phyloP scores from a whole-genome alignment of 2,329 filamentous ascomycete species.

The Fusarium setosum region DNA sequence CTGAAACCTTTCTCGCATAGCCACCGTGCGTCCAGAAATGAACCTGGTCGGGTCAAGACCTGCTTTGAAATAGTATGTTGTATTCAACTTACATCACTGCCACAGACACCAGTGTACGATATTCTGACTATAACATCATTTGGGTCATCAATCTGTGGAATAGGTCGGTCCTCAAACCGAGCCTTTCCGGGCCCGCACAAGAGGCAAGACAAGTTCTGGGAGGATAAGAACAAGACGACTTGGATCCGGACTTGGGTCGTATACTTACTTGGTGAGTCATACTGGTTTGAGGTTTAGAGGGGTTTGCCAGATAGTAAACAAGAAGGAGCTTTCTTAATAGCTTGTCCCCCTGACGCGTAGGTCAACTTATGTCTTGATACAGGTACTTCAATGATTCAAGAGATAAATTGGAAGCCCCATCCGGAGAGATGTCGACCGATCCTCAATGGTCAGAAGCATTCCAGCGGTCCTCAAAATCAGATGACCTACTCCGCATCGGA shows the following conservation, averaged over 20 bases:
- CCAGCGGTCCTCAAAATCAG: not conserved
- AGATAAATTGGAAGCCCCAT: not conserved
- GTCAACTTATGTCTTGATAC: too few species aligned
- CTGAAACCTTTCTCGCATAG: constrained; percentile 81
- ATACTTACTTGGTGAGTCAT: constrained; percentile 15
- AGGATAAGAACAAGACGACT: not conserved
- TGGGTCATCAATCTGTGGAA: constrained; percentile 38
- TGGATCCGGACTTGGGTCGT: too few species aligned
- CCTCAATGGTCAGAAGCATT: not conserved
- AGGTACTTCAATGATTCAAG: too few species aligned
- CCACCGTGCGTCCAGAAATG: constrained; percentile 88
- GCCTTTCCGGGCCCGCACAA: constrained; percentile 36
- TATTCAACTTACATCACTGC: constrained; percentile 35
- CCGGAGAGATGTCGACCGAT: not conserved
- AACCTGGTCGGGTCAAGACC: constrained; percentile 59
- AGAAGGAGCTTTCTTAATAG: not conserved
- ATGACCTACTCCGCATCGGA: constrained; percentile 17
- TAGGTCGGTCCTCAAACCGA: constrained; percentile 31
- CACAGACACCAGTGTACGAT: constrained; percentile 42
- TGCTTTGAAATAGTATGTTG: not conserved
- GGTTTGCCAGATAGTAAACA: not conserved
- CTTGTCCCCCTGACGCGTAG: too few species aligned
- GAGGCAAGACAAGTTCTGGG: constrained; percentile 34
- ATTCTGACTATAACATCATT: constrained; percentile 40
- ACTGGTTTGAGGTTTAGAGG: not conserved